Conservation (phyloP, 2,329 filamentous ascomycete species). For the Coniosporium tulheliwenetii region DNA sequence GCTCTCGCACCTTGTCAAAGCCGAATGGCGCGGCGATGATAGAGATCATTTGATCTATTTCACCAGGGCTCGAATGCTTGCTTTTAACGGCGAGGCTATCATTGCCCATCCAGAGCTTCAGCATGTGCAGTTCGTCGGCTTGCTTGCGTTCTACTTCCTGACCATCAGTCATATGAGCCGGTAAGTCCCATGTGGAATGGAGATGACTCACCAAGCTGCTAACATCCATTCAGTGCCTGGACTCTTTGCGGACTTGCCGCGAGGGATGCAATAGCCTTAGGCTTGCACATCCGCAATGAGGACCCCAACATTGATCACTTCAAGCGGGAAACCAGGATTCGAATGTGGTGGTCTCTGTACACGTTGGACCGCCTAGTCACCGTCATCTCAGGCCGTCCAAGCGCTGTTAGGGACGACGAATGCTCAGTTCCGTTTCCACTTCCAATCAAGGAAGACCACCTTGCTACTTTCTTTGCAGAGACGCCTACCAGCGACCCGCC, state of each 20-base stretch:
- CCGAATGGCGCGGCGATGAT: constrained; percentile 11
- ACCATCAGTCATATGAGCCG: constrained; percentile 22
- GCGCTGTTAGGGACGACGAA: constrained; percentile 12
- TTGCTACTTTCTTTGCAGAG: constrained; percentile 1
- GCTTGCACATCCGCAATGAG: constrained; percentile 20
- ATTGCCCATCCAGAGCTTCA: constrained; percentile 17
- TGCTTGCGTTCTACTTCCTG: constrained; percentile 23
- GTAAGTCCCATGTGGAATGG: constrained; percentile 9
- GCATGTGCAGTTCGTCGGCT: constrained; percentile 19
- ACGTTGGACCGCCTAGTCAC: constrained; percentile 18
- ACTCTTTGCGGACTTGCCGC: constrained; percentile 18
- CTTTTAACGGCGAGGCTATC: constrained; percentile 11
- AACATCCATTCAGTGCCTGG: constrained; percentile 16
- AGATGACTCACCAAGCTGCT: no score
- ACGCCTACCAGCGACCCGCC: no score
- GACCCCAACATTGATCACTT: constrained; percentile 9
- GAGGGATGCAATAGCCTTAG: constrained; percentile 18
- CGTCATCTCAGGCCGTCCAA: constrained; percentile 20
- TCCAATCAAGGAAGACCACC: constrained; percentile 12
- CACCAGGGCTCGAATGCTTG: constrained; percentile 17
- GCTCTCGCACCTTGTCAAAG: constrained; percentile 15
- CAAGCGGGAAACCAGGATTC: constrained; percentile 17
- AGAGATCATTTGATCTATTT: constrained; percentile 21
- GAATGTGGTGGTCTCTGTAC: constrained; percentile 25
- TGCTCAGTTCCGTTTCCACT: constrained; percentile 17